Conservation (phyloP, 2,329 filamentous ascomycete genomes). For the Penicillium corylophilum region DNA sequence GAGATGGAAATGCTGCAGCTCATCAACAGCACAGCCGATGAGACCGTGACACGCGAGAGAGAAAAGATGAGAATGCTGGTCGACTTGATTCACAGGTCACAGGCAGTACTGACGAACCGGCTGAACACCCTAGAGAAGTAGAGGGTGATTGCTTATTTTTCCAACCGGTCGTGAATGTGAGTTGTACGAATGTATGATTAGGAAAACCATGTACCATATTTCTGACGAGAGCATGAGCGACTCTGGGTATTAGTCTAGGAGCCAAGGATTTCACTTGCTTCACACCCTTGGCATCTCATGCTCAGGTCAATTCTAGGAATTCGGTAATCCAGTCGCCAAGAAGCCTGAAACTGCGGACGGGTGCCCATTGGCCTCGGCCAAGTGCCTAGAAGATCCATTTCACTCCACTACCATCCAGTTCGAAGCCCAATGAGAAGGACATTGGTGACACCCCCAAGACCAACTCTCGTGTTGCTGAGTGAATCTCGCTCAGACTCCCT, state of each 20-base stretch:
- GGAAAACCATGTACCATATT: neutral
- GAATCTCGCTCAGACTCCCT: neutral
- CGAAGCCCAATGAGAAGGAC: neutral
- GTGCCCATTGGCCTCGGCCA: neutral
- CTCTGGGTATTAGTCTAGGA: neutral
- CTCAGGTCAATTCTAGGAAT: neutral
- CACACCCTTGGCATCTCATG: neutral
- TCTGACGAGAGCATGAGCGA: neutral
- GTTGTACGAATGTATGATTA: neutral
- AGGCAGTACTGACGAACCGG: constrained; percentile 14
- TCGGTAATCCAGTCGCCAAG: neutral
- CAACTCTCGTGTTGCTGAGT: neutral
- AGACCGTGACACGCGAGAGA: constrained; percentile 21
- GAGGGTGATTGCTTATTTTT: neutral
- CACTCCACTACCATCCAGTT: neutral
- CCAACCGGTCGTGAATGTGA: neutral
- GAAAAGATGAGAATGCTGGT: constrained; percentile 15
- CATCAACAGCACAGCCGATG: constrained; percentile 17
- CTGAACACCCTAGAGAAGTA: neutral
- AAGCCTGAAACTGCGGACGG: neutral
- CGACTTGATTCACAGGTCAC: constrained; percentile 16
- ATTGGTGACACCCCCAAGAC: neutral
- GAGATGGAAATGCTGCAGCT: constrained; percentile 23
- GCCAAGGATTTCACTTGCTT: neutral
- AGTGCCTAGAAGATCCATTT: neutral